Conservation (phyloP, 1,284 basidiomycete genomes). For the Trichosporon faecale region DNA sequence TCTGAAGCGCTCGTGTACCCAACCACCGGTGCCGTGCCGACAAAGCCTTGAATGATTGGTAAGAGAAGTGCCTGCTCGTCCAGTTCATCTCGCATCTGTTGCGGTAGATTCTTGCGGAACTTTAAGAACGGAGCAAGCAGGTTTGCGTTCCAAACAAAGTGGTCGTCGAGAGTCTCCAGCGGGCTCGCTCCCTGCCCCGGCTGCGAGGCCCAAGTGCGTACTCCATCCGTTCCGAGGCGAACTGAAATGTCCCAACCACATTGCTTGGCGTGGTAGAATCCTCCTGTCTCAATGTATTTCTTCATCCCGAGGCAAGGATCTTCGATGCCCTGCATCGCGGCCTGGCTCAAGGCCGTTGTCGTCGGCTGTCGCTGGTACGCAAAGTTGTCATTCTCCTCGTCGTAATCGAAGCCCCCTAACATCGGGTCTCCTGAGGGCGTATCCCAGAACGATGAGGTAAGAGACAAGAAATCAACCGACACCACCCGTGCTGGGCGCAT, state of each 20-base stretch:
- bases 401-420: slow-evolving; percentile 27
- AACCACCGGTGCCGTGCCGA: slow-evolving; percentile 55
- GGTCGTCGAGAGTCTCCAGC: slow-evolving; percentile 66
- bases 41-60: slow-evolving; percentile 91
- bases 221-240: slow-evolving; percentile 58
- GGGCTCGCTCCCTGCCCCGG: slow-evolving; percentile 49
- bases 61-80: slow-evolving; percentile 55
- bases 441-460: slow-evolving; percentile 53
- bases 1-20: slow-evolving; percentile 15
- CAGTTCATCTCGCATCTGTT: slow-evolving; percentile 52
- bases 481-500: slow-evolving; percentile 51
- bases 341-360: slow-evolving; percentile 21
- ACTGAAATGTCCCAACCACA: slow-evolving; percentile 86
- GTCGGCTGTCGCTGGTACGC: neutral
- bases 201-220: slow-evolving; percentile 28
- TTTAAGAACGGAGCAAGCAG: slow-evolving; percentile 46
- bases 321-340: slow-evolving; percentile 60
- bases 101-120: slow-evolving; percentile 39
- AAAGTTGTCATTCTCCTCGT: slow-evolving; percentile 18
- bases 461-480: slow-evolving; percentile 54
- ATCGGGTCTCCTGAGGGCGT: slow-evolving; percentile 33
- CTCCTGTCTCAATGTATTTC: slow-evolving; percentile 85
- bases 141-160: slow-evolving; percentile 58
- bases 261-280: slow-evolving; percentile 86
- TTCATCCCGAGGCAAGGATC: slow-evolving; percentile 86